Percentiles rank a stretch among this genome's conserved stretches.
Conservation (phyloP, 129 eudicot genomes). For the Helianthus annuus region HanXRQr2.0-SUNRISE NC_035442.2:170826477-170826976, state of each 20-base stretch:
- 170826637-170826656: conserved; percentile 23
- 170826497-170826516: conserved; percentile 12
- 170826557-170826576: conserved; percentile 10
- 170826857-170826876: conserved; percentile 29
- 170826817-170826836: conserved; percentile 20
- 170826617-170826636: conserved; percentile 18
- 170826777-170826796: neutral
- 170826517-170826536: conserved; percentile 28
- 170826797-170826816: conserved; percentile 4
- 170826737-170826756: conserved; percentile 24
- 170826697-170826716: conserved; percentile 24
- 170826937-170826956: conserved; percentile 32
- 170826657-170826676: neutral
- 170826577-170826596: conserved; percentile 20
- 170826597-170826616: conserved; percentile 2
- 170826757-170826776: conserved; percentile 16
- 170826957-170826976: neutral
- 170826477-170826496: conserved; percentile 3
- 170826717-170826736: conserved; percentile 17
- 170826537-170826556: conserved; percentile 18
- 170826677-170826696: conserved; percentile 18
- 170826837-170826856: conserved; percentile 30
- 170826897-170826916: conserved; percentile 5
- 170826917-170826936: conserved; percentile 29
- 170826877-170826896: conserved; percentile 20